Evolutionary conservation across 2,329 filamentous ascomycete genomes (phyloP).

Genomic region (Pseudocercospora macadamiae): DNA sequence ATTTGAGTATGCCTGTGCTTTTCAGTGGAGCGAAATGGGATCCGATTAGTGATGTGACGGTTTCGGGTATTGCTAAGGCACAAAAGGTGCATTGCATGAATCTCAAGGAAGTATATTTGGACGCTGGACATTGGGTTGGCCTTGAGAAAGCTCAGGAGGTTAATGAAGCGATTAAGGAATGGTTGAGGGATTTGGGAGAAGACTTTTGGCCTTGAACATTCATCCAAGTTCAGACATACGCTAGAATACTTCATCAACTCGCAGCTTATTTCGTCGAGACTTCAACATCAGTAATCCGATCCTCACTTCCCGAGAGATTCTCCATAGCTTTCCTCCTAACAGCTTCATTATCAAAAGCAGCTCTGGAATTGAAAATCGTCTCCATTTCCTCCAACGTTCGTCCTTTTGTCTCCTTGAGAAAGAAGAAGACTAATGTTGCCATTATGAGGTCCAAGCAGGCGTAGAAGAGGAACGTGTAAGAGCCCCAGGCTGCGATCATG

Average conservation of each 20-base stretch:
- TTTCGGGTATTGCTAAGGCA: constrained; percentile 35
- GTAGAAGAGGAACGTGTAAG: constrained; percentile 50
- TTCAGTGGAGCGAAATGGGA: constrained; percentile 45
- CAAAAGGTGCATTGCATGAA: constrained; percentile 41
- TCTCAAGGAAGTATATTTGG: constrained; percentile 43
- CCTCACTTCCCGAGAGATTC: constrained; percentile 15
- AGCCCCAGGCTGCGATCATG: constrained; percentile 55
- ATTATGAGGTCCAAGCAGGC: constrained; percentile 51
- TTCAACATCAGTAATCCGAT: constrained; percentile 15
- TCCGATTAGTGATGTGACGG: constrained; percentile 39
- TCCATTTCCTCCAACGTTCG: constrained; percentile 42
- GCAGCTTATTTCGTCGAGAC: not conserved
- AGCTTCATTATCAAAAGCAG: constrained; percentile 33
- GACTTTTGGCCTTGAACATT: constrained; percentile 18
- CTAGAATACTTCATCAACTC: too few species aligned
- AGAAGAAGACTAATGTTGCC: constrained; percentile 43
- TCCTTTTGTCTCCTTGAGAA: constrained; percentile 43
- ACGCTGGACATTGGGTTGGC: constrained; percentile 29
- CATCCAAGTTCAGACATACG: not conserved
- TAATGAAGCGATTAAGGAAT: constrained; percentile 25
- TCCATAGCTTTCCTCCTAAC: constrained; percentile 23
- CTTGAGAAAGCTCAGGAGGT: constrained; percentile 29
- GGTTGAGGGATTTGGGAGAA: constrained; percentile 22
- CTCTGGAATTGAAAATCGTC: constrained; percentile 30
- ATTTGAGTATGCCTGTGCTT: constrained; percentile 42